Evolutionary conservation across 2,329 filamentous ascomycete species (phyloP).

Genomic region (Colletotrichum endophyticum): DNA sequence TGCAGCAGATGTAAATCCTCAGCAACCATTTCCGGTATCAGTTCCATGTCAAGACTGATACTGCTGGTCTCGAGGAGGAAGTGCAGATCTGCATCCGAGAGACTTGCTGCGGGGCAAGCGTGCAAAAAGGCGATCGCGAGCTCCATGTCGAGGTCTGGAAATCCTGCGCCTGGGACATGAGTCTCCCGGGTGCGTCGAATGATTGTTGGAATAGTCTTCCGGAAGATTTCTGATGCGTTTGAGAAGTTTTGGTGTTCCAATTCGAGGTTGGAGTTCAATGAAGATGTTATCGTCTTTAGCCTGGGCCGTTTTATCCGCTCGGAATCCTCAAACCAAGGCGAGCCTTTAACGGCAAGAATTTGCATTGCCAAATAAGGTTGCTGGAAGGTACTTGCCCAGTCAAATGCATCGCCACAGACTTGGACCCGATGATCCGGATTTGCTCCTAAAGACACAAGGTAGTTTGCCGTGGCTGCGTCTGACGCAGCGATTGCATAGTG

Average conservation of each 20-base stretch:
- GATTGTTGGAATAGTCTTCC: neutral
- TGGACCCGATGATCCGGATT: fast-evolving
- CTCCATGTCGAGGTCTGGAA: neutral
- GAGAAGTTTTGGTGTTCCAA: neutral
- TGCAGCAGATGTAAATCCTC: neutral
- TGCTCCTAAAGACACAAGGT: neutral
- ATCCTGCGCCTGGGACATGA: neutral
- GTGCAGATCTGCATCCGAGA: neutral
- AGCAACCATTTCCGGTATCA: neutral
- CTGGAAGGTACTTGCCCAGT: neutral
- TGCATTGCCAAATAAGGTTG: neutral
- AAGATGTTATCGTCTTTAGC: neutral
- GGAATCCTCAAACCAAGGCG: neutral
- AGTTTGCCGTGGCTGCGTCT: neutral
- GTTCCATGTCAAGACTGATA: neutral
- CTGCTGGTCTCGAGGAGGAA: neutral
- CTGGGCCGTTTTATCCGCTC: fast-evolving
- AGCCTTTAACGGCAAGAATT: neutral
- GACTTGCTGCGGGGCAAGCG: neutral
- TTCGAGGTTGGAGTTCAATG: neutral
- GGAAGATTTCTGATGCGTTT: neutral
- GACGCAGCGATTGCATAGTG: neutral
- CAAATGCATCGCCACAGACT: neutral
- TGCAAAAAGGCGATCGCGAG: neutral
- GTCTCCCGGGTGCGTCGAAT: neutral